These are phyloP conservation scores for Thalassiosira gravida DNA, from an alignment of 352 stramenopile species.

Conservation along the genomic window DNA sequence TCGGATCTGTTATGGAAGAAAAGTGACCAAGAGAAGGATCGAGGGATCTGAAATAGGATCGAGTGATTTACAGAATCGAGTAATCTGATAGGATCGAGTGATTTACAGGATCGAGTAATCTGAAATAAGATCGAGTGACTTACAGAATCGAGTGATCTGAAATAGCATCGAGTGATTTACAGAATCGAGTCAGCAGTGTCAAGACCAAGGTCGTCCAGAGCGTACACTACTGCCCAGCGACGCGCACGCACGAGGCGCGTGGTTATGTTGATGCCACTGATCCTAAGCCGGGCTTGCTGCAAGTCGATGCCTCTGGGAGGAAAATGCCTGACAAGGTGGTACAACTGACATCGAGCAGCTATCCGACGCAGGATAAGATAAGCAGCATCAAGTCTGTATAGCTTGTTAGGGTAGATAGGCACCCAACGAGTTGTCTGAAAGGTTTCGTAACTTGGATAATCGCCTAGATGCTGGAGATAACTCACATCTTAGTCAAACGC, in stretches of 20 bases:
- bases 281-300: conserved; percentile 87
- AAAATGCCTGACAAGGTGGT: conserved; percentile 83
- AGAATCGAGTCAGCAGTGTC: conserved; percentile 89
- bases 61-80: conserved; percentile 98
- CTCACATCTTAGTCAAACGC: too few species aligned
- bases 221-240: conserved; percentile 97
- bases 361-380: conserved; percentile 95
- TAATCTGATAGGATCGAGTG: too few species aligned
- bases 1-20: too few species aligned
- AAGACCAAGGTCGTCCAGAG: conserved; percentile 96
- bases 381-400: too few species aligned
- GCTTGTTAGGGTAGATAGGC: too few species aligned
- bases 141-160: too few species aligned
- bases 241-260: conserved; percentile 90
- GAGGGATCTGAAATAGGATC: too few species aligned
- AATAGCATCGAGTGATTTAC: conserved; percentile 98
- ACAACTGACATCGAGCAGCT: conserved; percentile 89
- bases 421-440: too few species aligned
- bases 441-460: too few species aligned
- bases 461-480: too few species aligned
- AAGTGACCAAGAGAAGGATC: too few species aligned
- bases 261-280: conserved; percentile 97
- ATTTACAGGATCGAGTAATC: conserved; percentile 90
- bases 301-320: conserved; percentile 67
- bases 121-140: too few species aligned